Conservation (phyloP, 495 filamentous ascomycete species). For the Xylaria grammica region DNA sequence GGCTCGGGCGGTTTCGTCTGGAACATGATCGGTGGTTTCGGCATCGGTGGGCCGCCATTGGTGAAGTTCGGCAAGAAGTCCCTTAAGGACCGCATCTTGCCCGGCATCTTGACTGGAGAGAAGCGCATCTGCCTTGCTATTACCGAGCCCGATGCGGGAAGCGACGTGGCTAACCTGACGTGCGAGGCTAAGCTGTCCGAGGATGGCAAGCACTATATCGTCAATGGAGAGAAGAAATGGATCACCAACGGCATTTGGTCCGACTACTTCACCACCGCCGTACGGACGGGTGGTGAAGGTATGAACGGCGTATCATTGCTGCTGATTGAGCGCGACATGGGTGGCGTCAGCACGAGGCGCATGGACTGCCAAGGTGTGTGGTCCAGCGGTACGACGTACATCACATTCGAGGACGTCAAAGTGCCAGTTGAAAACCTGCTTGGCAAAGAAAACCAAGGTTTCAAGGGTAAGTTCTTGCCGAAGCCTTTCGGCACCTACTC, state of each 20-base stretch:
- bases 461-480: conserved; percentile 65
- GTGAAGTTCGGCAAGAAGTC: conserved; percentile 91
- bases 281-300: conserved; percentile 82
- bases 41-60: conserved; percentile 89
- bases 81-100: conserved; percentile 76
- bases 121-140: conserved; percentile 85
- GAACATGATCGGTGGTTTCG: conserved; percentile 94
- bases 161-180: conserved; percentile 90
- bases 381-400: conserved; percentile 92
- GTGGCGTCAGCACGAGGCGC: conserved; percentile 85
- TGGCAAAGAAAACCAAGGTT: conserved; percentile 98
- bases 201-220: conserved; percentile 98
- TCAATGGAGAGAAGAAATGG: conserved; percentile 99
- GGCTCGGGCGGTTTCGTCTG: conserved; percentile 96
- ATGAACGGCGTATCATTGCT: conserved; percentile 93
- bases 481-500: not conserved
- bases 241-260: conserved; percentile 97
- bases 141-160: conserved; percentile 62
- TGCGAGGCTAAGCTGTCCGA: conserved; percentile 92
- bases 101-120: conserved; percentile 85
- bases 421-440: conserved; percentile 97
- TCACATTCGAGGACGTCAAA: conserved; percentile 98
- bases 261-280: conserved; percentile 97
- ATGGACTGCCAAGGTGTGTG: conserved; percentile 99
- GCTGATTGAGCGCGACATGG: conserved; percentile 76